Conservation (phyloP, 495 filamentous ascomycete species). For the Hypoxylon lienhwacheense region DNA sequence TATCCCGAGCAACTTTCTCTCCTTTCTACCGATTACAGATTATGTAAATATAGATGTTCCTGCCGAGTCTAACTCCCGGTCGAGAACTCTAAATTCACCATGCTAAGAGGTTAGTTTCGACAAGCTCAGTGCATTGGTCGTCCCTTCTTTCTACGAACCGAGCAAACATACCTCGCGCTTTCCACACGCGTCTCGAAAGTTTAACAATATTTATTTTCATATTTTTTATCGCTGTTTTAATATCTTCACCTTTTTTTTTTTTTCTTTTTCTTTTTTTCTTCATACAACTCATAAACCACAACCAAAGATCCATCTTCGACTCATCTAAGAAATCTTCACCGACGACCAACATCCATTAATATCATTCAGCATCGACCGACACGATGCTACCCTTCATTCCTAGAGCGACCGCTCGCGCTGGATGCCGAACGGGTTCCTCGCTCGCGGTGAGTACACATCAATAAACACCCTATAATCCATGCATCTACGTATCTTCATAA, state of each 20-base stretch:
- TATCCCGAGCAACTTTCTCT: no score
- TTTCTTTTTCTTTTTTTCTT: constrained; percentile 3
- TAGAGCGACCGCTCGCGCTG: constrained; percentile 1
- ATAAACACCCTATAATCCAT: no score
- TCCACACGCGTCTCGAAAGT: constrained; percentile 11
- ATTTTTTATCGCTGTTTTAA: not conserved
- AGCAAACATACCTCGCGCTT: constrained; percentile 21
- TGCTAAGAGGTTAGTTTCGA: not conserved
- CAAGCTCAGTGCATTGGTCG: not conserved
- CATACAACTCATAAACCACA: no score
- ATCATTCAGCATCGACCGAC: constrained; percentile 19
- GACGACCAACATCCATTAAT: constrained; percentile 7
- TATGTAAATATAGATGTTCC: no score
- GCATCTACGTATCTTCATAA: no score
- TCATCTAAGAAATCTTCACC: no score
- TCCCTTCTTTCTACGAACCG: constrained; percentile 1
- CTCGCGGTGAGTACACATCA: not conserved
- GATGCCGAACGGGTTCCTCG: not conserved
- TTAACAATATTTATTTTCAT: not conserved
- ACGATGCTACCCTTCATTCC: constrained; percentile 13
- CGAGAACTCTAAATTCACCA: not conserved
- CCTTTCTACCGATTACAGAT: no score
- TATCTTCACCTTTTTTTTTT: not conserved
- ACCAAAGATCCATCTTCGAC: no score
- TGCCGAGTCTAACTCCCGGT: no score